Percentiles rank a stretch among this genome's conserved stretches.
Conservation (phyloP, 2,329 filamentous ascomycete species). For the Neonectria faginata region DNA sequence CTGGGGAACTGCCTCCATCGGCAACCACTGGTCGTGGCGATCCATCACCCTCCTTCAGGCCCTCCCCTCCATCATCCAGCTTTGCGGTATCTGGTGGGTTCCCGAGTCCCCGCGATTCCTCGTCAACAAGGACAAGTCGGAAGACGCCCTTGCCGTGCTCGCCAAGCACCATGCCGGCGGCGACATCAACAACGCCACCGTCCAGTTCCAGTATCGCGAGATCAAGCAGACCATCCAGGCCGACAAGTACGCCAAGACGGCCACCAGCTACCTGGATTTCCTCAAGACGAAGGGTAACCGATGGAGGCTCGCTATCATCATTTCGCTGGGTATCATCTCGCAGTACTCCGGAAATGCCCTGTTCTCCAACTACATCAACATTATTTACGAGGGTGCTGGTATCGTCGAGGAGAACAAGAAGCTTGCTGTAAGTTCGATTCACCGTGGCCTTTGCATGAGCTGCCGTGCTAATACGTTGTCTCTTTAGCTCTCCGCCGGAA, state of each 20-base stretch:
- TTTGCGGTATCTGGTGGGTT: slow-evolving; percentile 74
- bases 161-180: slow-evolving; percentile 74
- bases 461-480: slow-evolving; percentile 15
- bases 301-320: slow-evolving; percentile 70
- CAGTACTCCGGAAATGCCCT: slow-evolving; percentile 77
- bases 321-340: slow-evolving; percentile 74
- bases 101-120: slow-evolving; percentile 77
- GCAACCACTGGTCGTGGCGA: slow-evolving; percentile 74
- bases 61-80: slow-evolving; percentile 70
- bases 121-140: slow-evolving; percentile 70
- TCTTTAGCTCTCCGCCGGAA: slow-evolving; percentile 60
- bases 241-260: slow-evolving; percentile 62
- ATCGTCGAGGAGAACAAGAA: slow-evolving; percentile 68
- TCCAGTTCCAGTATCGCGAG: slow-evolving; percentile 75
- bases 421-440: slow-evolving; percentile 57
- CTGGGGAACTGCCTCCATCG: slow-evolving; percentile 70
- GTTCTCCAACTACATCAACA: slow-evolving; percentile 74
- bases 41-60: slow-evolving; percentile 74
- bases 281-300: slow-evolving; percentile 72
- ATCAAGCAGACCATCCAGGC: slow-evolving; percentile 72
- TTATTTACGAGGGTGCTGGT: slow-evolving; percentile 71
- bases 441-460: background rate
- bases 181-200: slow-evolving; percentile 67
- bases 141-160: slow-evolving; percentile 71
- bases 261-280: slow-evolving; percentile 70